Base-by-base conservation (phyloP, 164 flowering plant species). In the Paratinospora sagittata region DNA sequence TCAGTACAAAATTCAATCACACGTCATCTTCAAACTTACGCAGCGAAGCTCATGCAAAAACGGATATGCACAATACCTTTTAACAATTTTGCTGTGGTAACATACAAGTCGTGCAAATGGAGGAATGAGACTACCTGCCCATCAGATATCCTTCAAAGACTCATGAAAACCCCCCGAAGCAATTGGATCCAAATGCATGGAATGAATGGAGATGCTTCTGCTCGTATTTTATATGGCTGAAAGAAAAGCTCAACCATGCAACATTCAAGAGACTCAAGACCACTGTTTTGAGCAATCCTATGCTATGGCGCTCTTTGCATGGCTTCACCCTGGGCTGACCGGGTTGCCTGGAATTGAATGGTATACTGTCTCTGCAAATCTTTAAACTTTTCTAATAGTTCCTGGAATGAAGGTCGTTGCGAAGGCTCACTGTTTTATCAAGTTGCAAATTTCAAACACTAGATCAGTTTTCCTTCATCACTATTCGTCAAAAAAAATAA, bases 351-450 rank as follows among this genome's bases (percentile, higher is more conserved):
- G 68, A 78, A 82, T 68, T 88, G 90, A 69, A 87, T 55, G 21
- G 76, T 68, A 68, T 69, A 80, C 58, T 89, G 87, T 77, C 86
- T 87, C 73, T 87, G 92, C 64, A 90, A 63, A 65, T 89, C 91
- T 75, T 83, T 86, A 19, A 92, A 83, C 78, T 70, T 87, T 45
- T 87, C 92, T 75, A 92, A 70, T 49, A 92, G 79, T 77, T 87
- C 96, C 67, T 89, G 93, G 84, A 92, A 90, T 13, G 88, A 55
- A 19, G 95, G 95, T 63, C 97, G 85, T 41, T 55, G 27, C 27
- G 78, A 78, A 34, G 93, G 85, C 43, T 90, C 96, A 71, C 97
- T 92, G 87, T 13, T 71, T 70, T 66, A 8, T 65, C 27, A 74
- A 66, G 69, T 63, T 21, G 37, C 14, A 61, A 55, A 45, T 34